These are phyloP conservation scores for Albugo candida DNA, from an alignment of 352 stramenopile species.

Conservation along the genomic window DNA sequence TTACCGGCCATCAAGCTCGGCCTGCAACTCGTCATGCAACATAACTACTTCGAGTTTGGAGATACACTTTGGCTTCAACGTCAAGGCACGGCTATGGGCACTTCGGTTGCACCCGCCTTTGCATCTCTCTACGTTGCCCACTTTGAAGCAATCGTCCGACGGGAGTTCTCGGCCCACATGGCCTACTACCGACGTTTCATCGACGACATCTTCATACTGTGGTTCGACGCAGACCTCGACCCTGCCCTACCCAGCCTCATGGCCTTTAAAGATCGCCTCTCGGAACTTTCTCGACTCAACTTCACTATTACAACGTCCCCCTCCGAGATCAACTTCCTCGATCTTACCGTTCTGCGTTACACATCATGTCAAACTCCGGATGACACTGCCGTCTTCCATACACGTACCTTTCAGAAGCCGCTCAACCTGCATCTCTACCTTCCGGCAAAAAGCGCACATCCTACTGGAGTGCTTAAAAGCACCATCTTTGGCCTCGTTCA, in stretches of 20 bases:
- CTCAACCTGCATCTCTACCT: slow-evolving; percentile 4
- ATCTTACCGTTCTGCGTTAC: too few species aligned
- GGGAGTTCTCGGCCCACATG: neutral
- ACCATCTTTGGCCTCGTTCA: too few species aligned
- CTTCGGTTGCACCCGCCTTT: neutral
- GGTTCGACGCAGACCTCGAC: too few species aligned
- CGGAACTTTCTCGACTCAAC: too few species aligned
- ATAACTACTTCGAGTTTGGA: neutral
- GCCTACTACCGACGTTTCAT: neutral
- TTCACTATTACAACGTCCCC: too few species aligned
- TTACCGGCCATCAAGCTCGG: neutral
- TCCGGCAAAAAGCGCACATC: slow-evolving; percentile 4
- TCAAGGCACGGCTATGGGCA: neutral
- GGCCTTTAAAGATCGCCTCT: too few species aligned
- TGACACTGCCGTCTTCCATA: too few species aligned
- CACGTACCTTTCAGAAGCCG: slow-evolving; percentile 2
- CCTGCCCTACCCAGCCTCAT: too few species aligned
- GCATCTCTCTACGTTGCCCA: neutral
- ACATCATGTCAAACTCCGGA: too few species aligned
- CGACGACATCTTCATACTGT: neutral
- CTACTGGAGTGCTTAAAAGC: slow-evolving; percentile 3
- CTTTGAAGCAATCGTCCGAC: neutral
- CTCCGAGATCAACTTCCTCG: too few species aligned
- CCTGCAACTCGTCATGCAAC: neutral
- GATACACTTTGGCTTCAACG: neutral